Evolutionary conservation across 1,284 basidiomycete species (phyloP).

Genomic region (Blastosporella zonata): DNA sequence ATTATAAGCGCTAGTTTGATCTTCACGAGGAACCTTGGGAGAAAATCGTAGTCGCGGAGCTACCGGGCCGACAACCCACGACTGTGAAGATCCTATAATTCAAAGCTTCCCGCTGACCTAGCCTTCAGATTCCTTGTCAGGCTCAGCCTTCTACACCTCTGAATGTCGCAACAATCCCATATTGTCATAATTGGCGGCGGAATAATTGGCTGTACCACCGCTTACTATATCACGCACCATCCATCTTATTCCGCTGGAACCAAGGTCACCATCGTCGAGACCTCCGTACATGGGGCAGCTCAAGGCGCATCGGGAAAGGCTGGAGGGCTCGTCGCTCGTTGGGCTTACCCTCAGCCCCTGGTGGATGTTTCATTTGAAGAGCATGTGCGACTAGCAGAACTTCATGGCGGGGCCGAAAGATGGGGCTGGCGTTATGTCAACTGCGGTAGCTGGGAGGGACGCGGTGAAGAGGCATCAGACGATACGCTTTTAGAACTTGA

Average conservation of each 20-base stretch:
- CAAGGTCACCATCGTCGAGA: conserved; percentile 74
- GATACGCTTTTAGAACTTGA: conserved; percentile 11
- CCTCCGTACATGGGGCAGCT: conserved; percentile 61
- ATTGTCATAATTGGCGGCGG: conserved; percentile 36
- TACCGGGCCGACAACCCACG: too few species aligned
- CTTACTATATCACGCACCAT: conserved; percentile 75
- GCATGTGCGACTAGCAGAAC: conserved; percentile 74
- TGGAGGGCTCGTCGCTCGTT: conserved; percentile 86
- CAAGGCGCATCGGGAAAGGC: conserved; percentile 88
- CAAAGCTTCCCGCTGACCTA: background rate
- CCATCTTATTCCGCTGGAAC: conserved; percentile 39
- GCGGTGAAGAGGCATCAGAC: conserved; percentile 34
- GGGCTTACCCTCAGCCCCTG: conserved; percentile 77
- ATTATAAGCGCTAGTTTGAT: too few species aligned
- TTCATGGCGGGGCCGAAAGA: conserved; percentile 66
- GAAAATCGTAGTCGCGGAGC: too few species aligned
- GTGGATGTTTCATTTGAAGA: conserved; percentile 77
- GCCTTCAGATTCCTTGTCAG: background rate
- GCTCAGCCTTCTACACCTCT: too few species aligned
- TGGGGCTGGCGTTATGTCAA: conserved; percentile 82
- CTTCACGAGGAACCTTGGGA: too few species aligned
- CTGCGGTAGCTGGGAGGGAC: conserved; percentile 68
- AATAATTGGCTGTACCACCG: conserved; percentile 84
- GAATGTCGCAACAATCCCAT: background rate
- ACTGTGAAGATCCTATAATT: too few species aligned